Conservation (phyloP, 768 basidiomycete species). For the Russula sp. region DNA sequence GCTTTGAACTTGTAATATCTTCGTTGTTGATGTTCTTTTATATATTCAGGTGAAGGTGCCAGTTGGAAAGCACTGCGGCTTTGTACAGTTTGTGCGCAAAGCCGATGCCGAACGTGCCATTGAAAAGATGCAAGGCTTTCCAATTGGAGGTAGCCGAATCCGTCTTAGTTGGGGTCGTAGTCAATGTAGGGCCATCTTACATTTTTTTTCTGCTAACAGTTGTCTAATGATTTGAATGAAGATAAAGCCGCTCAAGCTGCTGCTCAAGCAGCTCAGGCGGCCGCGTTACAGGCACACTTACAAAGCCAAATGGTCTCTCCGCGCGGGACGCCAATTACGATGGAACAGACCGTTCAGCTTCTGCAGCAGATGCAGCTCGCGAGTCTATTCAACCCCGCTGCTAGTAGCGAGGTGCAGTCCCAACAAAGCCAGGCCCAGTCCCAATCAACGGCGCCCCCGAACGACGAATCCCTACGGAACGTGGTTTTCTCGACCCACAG, state of each 20-base stretch:
- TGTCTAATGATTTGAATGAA: slow-evolving; percentile 26
- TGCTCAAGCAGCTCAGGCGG: slow-evolving; percentile 64
- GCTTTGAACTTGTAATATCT: slow-evolving; percentile 1
- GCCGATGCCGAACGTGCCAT: slow-evolving; percentile 89
- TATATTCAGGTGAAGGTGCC: slow-evolving; percentile 82
- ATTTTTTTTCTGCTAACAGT: neutral
- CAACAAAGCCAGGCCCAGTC: slow-evolving; percentile 23
- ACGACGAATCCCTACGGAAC: slow-evolving; percentile 15
- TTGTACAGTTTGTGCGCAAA: slow-evolving; percentile 91
- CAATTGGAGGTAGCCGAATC: slow-evolving; percentile 86
- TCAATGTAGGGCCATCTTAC: slow-evolving; percentile 56
- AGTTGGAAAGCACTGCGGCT: slow-evolving; percentile 90
- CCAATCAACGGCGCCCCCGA: slow-evolving; percentile 17
- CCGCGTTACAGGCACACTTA: slow-evolving; percentile 49
- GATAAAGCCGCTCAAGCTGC: slow-evolving; percentile 91
- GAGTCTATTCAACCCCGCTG: slow-evolving; percentile 29
- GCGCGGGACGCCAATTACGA: slow-evolving; percentile 33
- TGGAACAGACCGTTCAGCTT: slow-evolving; percentile 57
- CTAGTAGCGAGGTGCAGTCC: slow-evolving; percentile 19
- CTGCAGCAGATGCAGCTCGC: slow-evolving; percentile 48
- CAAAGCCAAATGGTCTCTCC: slow-evolving; percentile 27
- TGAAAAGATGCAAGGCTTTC: slow-evolving; percentile 95
- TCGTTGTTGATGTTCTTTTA: slow-evolving; percentile 8
- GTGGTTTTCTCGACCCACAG: slow-evolving; percentile 16
- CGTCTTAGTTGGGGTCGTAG: slow-evolving; percentile 90